These are phyloP conservation scores for Massospora cicadina DNA, from an alignment of 371 early-diverging fungal genomes.

Conservation along the genomic window DNA sequence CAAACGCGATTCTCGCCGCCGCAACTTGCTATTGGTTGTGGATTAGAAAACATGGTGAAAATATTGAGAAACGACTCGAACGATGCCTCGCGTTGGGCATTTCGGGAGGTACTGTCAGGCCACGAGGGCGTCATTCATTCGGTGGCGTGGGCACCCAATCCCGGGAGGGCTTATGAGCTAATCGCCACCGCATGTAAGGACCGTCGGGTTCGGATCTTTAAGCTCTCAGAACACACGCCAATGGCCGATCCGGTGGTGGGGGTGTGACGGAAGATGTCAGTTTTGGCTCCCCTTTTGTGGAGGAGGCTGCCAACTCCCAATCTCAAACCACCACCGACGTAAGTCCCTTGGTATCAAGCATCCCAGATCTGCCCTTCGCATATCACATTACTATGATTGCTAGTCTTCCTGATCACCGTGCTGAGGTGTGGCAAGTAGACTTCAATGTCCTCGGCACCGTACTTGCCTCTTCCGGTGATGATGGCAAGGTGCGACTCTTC, in stretches of 20 bases:
- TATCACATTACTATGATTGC: constrained; percentile 35
- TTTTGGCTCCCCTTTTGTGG: background rate
- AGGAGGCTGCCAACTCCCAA: background rate
- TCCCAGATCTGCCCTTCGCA: background rate
- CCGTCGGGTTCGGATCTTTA: constrained; percentile 67
- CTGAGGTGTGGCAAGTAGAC: constrained; percentile 69
- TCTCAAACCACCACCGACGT: background rate
- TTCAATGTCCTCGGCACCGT: constrained; percentile 92
- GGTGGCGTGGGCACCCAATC: constrained; percentile 74
- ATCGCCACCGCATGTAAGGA: constrained; percentile 87
- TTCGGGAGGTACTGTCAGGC: constrained; percentile 37
- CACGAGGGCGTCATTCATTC: constrained; percentile 56
- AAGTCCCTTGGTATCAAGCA: constrained; percentile 18
- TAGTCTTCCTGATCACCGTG: constrained; percentile 43
- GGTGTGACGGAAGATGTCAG: constrained; percentile 10
- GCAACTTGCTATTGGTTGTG: constrained; percentile 78
- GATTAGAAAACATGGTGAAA: constrained; percentile 59
- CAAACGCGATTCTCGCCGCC: constrained; percentile 53
- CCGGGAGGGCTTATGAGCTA: constrained; percentile 73
- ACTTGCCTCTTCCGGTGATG: constrained; percentile 74
- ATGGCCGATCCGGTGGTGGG: constrained; percentile 10
- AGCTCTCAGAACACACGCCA: constrained; percentile 33
- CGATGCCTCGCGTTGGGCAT: constrained; percentile 30
- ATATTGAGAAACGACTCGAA: constrained; percentile 40
- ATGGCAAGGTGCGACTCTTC: constrained; percentile 81